A percentile compares a stretch with the other conserved stretches of the same genome.
These are phyloP conservation scores for Starmera pachycereana DNA, from an alignment of 805 yeast genomes.

Conservation along the genomic window DNA sequence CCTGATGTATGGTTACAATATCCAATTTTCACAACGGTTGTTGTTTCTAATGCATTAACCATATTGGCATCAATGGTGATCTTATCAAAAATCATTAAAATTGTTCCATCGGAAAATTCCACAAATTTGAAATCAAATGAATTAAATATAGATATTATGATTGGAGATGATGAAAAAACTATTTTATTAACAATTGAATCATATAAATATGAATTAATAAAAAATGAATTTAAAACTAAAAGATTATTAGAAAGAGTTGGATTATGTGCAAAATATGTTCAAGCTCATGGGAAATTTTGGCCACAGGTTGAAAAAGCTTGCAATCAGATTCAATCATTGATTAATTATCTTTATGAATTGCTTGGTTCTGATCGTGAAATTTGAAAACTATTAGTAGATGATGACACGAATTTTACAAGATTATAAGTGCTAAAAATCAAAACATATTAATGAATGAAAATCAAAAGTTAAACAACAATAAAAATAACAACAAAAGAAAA, in stretches of 20 bases:
- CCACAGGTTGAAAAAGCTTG: constrained; percentile 16
- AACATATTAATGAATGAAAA: too few species aligned
- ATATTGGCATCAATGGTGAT: constrained; percentile 22
- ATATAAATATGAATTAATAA: constrained; percentile 2
- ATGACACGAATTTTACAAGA: too few species aligned
- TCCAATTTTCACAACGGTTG: constrained; percentile 22
- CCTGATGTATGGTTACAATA: constrained; percentile 34
- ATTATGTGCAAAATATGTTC: constrained; percentile 13
- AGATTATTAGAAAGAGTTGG: constrained; percentile 11
- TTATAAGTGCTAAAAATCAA: too few species aligned
- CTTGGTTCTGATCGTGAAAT: too few species aligned
- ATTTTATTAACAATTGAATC: constrained; percentile 8
- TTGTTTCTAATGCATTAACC: constrained; percentile 22
- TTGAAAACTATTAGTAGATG: too few species aligned
- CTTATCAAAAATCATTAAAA: constrained; percentile 11
- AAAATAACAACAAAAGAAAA: too few species aligned
- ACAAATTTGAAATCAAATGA: background rate
- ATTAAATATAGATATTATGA: constrained; percentile 3
- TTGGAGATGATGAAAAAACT: constrained; percentile 5
- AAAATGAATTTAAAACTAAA: constrained; percentile 6
- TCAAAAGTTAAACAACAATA: too few species aligned
- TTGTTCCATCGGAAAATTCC: constrained; percentile 4
- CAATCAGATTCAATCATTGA: constrained; percentile 15
- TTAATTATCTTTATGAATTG: constrained; percentile 11
- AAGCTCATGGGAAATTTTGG: constrained; percentile 20